Evolutionary conservation across 2,329 filamentous ascomycete genomes (phyloP), one percentile per base, ranked within the genome.

Genomic region (Diatrype stigma): DNA sequence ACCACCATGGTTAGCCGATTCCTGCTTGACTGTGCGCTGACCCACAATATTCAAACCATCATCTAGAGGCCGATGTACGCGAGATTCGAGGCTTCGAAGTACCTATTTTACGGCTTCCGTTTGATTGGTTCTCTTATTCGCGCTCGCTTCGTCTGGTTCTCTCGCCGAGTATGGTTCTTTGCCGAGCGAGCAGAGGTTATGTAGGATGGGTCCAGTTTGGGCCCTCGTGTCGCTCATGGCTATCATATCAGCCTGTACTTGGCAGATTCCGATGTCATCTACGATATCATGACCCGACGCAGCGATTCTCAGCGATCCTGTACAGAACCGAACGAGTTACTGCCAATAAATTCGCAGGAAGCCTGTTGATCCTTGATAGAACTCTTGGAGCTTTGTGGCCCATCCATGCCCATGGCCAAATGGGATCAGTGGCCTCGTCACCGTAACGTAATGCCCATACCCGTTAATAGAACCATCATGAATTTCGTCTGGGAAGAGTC

Each of bases 401-500:
- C 63, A 1, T 63, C 54, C 42, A 55, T 67, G n/a, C 64, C 58
- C 1, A 67, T 62, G 0, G 64, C 56, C 3, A 48, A 51, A 8
- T 62, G 53, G 58, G 56, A 63, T 4, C 60, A 65, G n/a, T 66
- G 63, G 64, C 51, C 60, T 30, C 63, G 63, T 5, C 65, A 67
- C 23, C 60, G 63, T 0, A 66, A 61, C 42, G 51, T 58, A 0
- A 40, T 64, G 6, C 63, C 63, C 0, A 46, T 61, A 3, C 62
- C 63, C 0, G 66, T 67, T 47, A 67, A 64, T 40, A 63, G 67
- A 51, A 53, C 47, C 5, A 58, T 60, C 10, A 66, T 62, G 56
- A 51, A 52, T 5, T 60, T 55, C n/a, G 64, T 67, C 11, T 67
- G 64, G 63, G 53, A 52, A 1, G 63, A 66, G 32, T 55, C 58